Conservation (phyloP, 805 yeast species). For the Lipomyces yamanashiensis region DNA sequence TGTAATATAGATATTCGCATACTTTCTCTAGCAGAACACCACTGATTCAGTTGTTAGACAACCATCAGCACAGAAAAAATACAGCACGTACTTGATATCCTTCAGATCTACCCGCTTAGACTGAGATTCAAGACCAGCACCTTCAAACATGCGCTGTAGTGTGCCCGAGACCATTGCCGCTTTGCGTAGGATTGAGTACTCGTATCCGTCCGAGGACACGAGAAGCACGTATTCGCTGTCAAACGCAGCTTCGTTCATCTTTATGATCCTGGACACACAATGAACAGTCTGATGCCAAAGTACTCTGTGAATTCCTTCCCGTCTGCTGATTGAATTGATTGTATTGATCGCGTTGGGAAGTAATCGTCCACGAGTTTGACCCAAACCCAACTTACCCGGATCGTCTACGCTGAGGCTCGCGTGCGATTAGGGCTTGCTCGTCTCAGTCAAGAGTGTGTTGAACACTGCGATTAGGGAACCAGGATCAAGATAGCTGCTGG, state of each 20-base stretch:
- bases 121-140: constrained; percentile 38
- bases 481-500: no score
- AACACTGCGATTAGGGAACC: background rate
- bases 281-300: no score
- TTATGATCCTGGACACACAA: background rate
- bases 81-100: constrained; percentile 51
- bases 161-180: constrained; percentile 79
- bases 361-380: background rate
- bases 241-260: background rate
- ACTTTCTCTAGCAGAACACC: constrained; percentile 75
- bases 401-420: background rate
- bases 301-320: background rate
- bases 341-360: no score
- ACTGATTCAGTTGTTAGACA: constrained; percentile 44
- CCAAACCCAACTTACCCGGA: background rate
- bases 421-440: constrained; percentile 3
- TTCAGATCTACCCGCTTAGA: constrained; percentile 59
- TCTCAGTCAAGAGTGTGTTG: background rate
- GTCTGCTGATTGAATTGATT: background rate
- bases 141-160: constrained; percentile 56
- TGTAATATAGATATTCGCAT: constrained; percentile 82
- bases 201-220: constrained; percentile 72
- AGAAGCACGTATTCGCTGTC: constrained; percentile 57
- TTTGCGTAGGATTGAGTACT: constrained; percentile 64
- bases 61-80: background rate